Evolutionary conservation across 768 basidiomycete genomes (phyloP).

Genomic region (Sporobolomyces phaffii): DNA sequence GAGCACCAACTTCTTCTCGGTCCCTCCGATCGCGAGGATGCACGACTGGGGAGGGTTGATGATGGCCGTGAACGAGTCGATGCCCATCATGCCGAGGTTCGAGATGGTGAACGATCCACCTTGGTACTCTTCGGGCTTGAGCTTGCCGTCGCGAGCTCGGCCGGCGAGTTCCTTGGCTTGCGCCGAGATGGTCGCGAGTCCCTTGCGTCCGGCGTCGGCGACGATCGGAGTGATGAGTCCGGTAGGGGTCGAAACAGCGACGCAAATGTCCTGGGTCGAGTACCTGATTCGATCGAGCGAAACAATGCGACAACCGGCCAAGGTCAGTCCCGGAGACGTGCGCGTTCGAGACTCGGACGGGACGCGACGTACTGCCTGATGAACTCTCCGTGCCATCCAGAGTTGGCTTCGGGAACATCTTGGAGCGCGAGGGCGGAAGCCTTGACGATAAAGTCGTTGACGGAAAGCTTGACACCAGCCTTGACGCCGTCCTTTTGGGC

Average conservation of each 20-base stretch:
- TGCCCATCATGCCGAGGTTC: conserved; percentile 96
- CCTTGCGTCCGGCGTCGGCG: conserved; percentile 85
- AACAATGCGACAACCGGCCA: neutral
- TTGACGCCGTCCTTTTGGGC: conserved; percentile 59
- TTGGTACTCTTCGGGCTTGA: conserved; percentile 93
- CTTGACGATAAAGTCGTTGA: conserved; percentile 98
- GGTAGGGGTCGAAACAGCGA: conserved; percentile 91
- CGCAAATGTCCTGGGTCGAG: conserved; percentile 92
- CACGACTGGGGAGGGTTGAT: conserved; percentile 98
- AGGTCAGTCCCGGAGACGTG: neutral
- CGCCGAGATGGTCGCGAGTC: conserved; percentile 82
- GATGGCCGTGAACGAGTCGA: conserved; percentile 87
- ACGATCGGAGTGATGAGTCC: conserved; percentile 97
- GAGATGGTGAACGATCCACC: conserved; percentile 99
- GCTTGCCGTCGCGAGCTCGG: conserved; percentile 94
- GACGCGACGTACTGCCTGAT: conserved; percentile 75
- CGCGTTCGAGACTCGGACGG: neutral
- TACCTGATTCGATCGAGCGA: no score
- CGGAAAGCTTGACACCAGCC: conserved; percentile 65
- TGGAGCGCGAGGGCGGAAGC: conserved; percentile 80
- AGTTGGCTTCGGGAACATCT: conserved; percentile 96
- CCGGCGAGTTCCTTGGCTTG: conserved; percentile 87
- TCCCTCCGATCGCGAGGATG: conserved; percentile 89
- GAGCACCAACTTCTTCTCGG: conserved; percentile 75
- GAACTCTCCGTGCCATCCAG: conserved; percentile 91